Evolutionary conservation across 805 yeast genomes (phyloP).

Genomic region (Dipodascopsis uninucleata): DNA sequence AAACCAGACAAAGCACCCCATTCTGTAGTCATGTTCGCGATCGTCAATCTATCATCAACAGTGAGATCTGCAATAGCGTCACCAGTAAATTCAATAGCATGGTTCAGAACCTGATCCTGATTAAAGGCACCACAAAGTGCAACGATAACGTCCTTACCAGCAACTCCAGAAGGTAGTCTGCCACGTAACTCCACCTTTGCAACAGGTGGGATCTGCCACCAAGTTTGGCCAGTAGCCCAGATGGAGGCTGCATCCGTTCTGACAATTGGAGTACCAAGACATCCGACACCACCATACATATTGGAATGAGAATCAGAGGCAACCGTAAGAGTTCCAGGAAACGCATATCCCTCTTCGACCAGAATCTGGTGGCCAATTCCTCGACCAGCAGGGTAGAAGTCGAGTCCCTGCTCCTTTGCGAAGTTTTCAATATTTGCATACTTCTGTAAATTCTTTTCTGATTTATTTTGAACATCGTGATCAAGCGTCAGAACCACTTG

Average conservation of each 20-base stretch:
- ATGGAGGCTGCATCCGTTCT: slow-evolving; percentile 98
- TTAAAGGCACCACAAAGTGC: slow-evolving; percentile 90
- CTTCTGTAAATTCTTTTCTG: slow-evolving; percentile 83
- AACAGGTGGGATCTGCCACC: slow-evolving; percentile 99
- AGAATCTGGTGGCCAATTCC: slow-evolving; percentile 99
- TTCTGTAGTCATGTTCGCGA: slow-evolving; percentile 97
- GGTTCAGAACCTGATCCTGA: slow-evolving; percentile 84
- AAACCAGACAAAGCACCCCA: slow-evolving; percentile 98
- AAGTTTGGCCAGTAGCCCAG: slow-evolving; percentile 99
- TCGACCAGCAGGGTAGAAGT: slow-evolving; percentile 97
- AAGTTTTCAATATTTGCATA: slow-evolving; percentile 84
- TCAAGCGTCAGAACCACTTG: slow-evolving; percentile 96
- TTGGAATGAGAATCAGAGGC: slow-evolving; percentile 98
- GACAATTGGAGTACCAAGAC: slow-evolving; percentile 95
- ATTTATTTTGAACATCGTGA: slow-evolving; percentile 94
- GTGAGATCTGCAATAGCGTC: slow-evolving; percentile 67
- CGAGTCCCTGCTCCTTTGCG: slow-evolving; percentile 86
- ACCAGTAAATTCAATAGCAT: slow-evolving; percentile 90
- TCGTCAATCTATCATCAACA: slow-evolving; percentile 81
- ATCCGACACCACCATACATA: slow-evolving; percentile 95
- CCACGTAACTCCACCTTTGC: slow-evolving; percentile 89
- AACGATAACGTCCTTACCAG: slow-evolving; percentile 96
- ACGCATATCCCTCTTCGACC: slow-evolving; percentile 99
- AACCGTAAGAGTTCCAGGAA: slow-evolving; percentile 87
- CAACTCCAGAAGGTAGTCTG: slow-evolving; percentile 74